Evolutionary conservation across 2,329 filamentous ascomycete species (phyloP), one percentile per base, ranked within the genome.

Genomic region (Leptodontidium sp.): DNA sequence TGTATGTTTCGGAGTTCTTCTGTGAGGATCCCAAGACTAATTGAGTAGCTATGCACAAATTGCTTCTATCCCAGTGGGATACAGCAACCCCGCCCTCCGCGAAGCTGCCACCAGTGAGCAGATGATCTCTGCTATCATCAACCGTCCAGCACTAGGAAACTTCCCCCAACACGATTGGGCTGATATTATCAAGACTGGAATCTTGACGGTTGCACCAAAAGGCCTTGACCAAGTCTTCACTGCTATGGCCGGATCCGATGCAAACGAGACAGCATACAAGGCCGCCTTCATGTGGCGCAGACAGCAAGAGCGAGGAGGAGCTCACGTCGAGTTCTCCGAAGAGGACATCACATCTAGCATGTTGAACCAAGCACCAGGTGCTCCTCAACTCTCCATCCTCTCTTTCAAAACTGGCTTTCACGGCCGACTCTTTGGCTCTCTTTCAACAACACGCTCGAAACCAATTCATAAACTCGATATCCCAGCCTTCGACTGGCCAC

Each of bases 381-480:
- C 91, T 6, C 91, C 92, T 7, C 84, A 92, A 71, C 84, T 94
- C 75, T 92, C 91, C 52, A 93, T 95, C 78, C 82, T 95, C 76
- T 93, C 90, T 72, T 95, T 95, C 86, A 90, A 87, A 79, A 87
- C 88, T 75, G 91, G 83, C 61, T 95, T 95, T 85, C 92, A 95
- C 81, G 92, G 92, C 69, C 91, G 92, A 76, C 87, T 93, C 58
- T 94, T 95, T 78, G 92, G 91, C 75, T 90, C 86, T 71, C 84
- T 95, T 65, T 92, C 90, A 69, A 94, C 92, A 72, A 95, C 92
- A 40, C 90, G 92, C 78, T 91, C 88, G 80, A 94, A 94, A 84
- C 86, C 92, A 65, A 92, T 95, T 74, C 92, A 95, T 85, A 95
- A 95, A 81, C 85, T 95, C 74, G 92, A 95, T 78, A 94, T 95